Percentiles rank a stretch among this genome's conserved stretches.
Evolutionary conservation across 176 grass and related monocot genomes (phyloP).

Genomic region (Oryza nivara): DNA sequence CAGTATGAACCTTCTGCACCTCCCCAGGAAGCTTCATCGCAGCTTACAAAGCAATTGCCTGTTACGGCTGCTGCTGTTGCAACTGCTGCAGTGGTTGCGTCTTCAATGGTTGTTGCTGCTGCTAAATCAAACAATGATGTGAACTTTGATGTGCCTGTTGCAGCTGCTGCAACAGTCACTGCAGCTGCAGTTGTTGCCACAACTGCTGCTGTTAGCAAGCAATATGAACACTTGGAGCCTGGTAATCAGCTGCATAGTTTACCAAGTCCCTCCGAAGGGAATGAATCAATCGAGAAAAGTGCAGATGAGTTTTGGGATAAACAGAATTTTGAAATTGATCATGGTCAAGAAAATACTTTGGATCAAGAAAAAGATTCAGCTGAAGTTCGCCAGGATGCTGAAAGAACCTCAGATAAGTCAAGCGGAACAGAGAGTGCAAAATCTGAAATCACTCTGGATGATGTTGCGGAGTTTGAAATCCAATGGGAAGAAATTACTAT

Average conservation of each 20-base stretch:
- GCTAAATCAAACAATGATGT: conserved; percentile 79
- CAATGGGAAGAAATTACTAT: conserved; percentile 89
- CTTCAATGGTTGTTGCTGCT: conserved; percentile 95
- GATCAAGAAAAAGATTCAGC: conserved; percentile 53
- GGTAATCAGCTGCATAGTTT: conserved; percentile 50
- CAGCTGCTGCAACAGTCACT: conserved; percentile 87
- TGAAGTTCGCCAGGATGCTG: conserved; percentile 70
- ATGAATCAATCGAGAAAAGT: conserved; percentile 53
- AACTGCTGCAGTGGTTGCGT: conserved; percentile 95
- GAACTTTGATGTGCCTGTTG: conserved; percentile 81
- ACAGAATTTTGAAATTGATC: conserved; percentile 53
- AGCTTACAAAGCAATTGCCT: conserved; percentile 69
- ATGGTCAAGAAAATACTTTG: conserved; percentile 54
- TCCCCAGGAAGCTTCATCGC: conserved; percentile 47
- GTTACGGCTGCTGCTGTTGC: conserved; percentile 95
- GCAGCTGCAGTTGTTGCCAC: conserved; percentile 92
- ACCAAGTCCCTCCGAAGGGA: conserved; percentile 50
- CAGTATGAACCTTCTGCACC: conserved; percentile 60
- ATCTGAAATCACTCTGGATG: conserved; percentile 75
- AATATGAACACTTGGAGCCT: conserved; percentile 63
- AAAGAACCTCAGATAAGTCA: conserved; percentile 89
- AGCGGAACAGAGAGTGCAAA: conserved; percentile 81
- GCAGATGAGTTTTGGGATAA: conserved; percentile 54
- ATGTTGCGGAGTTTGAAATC: conserved; percentile 93
- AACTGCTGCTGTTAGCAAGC: conserved; percentile 78